Base-by-base conservation (phyloP, 305 asterid species). In the Fraxinus dipetala region DNA sequence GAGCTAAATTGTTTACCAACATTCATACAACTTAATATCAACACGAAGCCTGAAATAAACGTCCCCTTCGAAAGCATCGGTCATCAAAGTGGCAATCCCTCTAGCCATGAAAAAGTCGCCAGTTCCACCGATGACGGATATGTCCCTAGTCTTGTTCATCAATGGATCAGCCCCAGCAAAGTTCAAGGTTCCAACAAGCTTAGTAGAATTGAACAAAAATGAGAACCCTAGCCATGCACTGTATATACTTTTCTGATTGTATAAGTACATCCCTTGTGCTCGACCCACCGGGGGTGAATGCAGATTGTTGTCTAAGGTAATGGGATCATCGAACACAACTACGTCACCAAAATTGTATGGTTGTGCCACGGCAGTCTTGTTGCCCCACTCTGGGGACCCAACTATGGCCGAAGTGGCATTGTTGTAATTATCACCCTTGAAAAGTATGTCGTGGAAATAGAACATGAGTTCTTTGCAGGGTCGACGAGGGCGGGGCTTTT, bases 91-190 rank as follows among this genome's bases (percentile, higher is more conserved):
- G 1, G 93, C 98, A 26, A 93, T 75, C n/a, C 97, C 98, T 82
- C 98, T 80, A 8, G 93, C 63, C 98, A 93, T 93, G 91, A 91
- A 90, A 84, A 93, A 93, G 67, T 92, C 94, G 0, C 97, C 98
- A 0, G 98, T 92, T n/a, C 97, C 98, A 6, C 98, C 98, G 2
- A 93, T 81, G 0, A 93, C 93, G 31, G 95, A 91, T 73, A 93
- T 82, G 76, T 92, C 98, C 86, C 98, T 92, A 1, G 94, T 88
- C 91, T 90, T 91, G 78, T 89, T 85, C 91, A 89, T 73, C 79
- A 92, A n/a, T 2, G 95, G 98, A 54, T 93, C 94, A 0, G 91
- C 93, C 14, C 98, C 98, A 1, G 89, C 90, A 6, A 93, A 92
- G 78, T 86, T 92, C 51, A 92, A 34, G 6, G 92, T 86, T 3